Evolutionary conservation across 208 protist genomes (phyloP).

Genomic region (Leishmania martiniquensis): DNA sequence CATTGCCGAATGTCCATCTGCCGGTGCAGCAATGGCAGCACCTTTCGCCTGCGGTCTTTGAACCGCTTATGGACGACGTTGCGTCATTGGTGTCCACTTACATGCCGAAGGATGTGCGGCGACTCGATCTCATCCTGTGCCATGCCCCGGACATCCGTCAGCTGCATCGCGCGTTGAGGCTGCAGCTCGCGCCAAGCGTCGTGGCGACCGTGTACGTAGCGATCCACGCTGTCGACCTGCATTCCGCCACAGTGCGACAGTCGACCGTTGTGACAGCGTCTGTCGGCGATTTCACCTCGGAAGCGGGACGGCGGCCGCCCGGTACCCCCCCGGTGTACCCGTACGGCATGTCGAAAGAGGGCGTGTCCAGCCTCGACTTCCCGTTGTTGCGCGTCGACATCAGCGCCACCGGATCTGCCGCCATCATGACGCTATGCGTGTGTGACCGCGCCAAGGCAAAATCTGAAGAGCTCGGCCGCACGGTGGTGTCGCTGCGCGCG

Average conservation of each 20-base stretch:
- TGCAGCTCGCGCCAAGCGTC: slow-evolving; percentile 62
- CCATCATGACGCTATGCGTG: slow-evolving; percentile 45
- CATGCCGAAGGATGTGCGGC: slow-evolving; percentile 63
- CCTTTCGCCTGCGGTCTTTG: slow-evolving; percentile 30
- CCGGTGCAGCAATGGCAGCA: slow-evolving; percentile 15
- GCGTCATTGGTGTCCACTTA: slow-evolving; percentile 65
- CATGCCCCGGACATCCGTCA: slow-evolving; percentile 42
- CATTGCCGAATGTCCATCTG: slow-evolving; percentile 33
- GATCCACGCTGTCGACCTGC: slow-evolving; percentile 49
- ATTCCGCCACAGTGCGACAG: slow-evolving; percentile 17
- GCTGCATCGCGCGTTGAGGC: slow-evolving; percentile 57
- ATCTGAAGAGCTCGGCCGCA: slow-evolving; percentile 42
- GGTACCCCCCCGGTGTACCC: slow-evolving; percentile 28
- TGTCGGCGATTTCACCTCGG: slow-evolving; percentile 33
- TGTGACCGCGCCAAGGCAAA: slow-evolving; percentile 34
- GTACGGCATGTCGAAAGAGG: slow-evolving; percentile 38
- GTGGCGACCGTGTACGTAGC: slow-evolving; percentile 71
- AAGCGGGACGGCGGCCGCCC: slow-evolving; percentile 33
- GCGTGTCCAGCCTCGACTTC: slow-evolving; percentile 38
- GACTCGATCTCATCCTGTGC: slow-evolving; percentile 53
- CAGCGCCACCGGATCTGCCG: slow-evolving; percentile 21
- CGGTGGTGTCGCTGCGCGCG: slow-evolving; percentile 66
- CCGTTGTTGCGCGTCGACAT: slow-evolving; percentile 64
- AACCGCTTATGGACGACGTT: slow-evolving; percentile 74
- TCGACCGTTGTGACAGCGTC: slow-evolving; percentile 36